Evolutionary conservation across 2,329 filamentous ascomycete genomes (phyloP).

Genomic region (Purpureocillium lavendulum): DNA sequence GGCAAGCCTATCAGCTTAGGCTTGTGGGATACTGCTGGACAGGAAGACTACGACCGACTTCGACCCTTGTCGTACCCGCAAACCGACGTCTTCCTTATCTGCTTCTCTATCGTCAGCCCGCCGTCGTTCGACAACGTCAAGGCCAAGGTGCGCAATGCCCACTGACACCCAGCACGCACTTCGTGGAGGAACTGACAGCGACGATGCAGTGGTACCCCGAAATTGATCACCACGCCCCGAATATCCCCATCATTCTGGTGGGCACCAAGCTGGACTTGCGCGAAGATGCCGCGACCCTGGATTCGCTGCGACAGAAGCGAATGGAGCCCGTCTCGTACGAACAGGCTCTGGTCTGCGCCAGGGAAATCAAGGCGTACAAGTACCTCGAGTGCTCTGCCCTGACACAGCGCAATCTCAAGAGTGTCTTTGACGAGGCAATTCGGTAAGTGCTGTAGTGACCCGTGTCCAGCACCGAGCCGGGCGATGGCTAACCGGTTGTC

Average conservation of each 20-base stretch:
- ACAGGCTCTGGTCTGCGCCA: conserved; percentile 78
- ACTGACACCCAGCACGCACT: background rate
- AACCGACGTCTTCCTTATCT: conserved; percentile 97
- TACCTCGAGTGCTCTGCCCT: conserved; percentile 97
- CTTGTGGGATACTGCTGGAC: conserved; percentile 96
- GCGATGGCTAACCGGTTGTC: no score
- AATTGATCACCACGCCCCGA: conserved; percentile 92
- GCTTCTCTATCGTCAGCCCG: conserved; percentile 96
- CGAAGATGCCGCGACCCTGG: conserved; percentile 76
- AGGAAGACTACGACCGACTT: conserved; percentile 96
- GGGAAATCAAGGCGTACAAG: conserved; percentile 93
- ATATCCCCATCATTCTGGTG: conserved; percentile 92
- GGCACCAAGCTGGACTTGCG: conserved; percentile 94
- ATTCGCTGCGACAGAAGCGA: conserved; percentile 78
- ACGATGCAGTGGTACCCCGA: conserved; percentile 80
- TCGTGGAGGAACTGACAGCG: background rate
- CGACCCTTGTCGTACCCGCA: conserved; percentile 95
- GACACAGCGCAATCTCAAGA: conserved; percentile 95
- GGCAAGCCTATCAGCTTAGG: conserved; percentile 95
- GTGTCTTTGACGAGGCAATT: conserved; percentile 97
- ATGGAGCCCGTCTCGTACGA: conserved; percentile 90
- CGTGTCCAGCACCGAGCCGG: conserved; percentile 1
- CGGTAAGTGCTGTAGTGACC: conserved; percentile 51
- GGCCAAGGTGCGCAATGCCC: conserved; percentile 64
- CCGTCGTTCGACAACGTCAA: conserved; percentile 98